A percentile compares a stretch with the other conserved stretches of the same genome.
These are phyloP conservation scores for Olyra latifolia DNA, from an alignment of 176 grass and related monocot genomes.

Conservation along the genomic window DNA sequence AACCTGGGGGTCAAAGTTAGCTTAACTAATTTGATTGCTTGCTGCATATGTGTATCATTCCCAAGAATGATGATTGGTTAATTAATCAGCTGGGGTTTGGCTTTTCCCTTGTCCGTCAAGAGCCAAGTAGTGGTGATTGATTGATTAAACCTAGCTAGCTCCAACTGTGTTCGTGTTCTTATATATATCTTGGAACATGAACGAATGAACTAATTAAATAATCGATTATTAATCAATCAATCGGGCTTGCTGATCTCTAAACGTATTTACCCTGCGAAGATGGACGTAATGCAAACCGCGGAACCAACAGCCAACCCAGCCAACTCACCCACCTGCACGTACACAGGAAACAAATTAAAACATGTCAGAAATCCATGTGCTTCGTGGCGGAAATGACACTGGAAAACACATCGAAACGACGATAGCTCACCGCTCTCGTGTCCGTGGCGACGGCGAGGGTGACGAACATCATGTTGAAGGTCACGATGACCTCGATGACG, in stretches of 20 bases:
- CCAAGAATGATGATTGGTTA: not conserved
- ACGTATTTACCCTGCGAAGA: constrained; percentile 89
- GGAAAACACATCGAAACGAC: no score
- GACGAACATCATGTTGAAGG: constrained; percentile 99
- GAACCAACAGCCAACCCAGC: constrained; percentile 92
- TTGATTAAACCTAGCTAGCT: not conserved
- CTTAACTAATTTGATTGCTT: not conserved
- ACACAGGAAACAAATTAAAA: not conserved
- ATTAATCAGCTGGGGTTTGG: constrained; percentile 7
- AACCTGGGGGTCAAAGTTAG: not conserved
- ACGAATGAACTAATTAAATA: not conserved
- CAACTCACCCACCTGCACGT: constrained; percentile 91
- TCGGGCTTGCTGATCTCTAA: constrained; percentile 4
- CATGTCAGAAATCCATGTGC: not conserved
- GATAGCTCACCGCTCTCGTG: constrained; percentile 52
- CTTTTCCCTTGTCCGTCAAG: constrained; percentile 6
- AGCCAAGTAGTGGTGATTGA: constrained; percentile 27
- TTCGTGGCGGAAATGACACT: not conserved
- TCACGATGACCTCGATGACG: constrained; percentile 74
- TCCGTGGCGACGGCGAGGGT: constrained; percentile 94
- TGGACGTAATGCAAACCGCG: constrained; percentile 96
- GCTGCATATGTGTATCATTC: not conserved
- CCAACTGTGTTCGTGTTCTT: not conserved
- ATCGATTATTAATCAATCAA: not conserved
- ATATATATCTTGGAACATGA: not conserved